Percentiles rank a stretch among this genome's conserved stretches.
Evolutionary conservation across 192 early-diverging fungal species (phyloP).

Genomic region (Spizellomyces sp.): DNA sequence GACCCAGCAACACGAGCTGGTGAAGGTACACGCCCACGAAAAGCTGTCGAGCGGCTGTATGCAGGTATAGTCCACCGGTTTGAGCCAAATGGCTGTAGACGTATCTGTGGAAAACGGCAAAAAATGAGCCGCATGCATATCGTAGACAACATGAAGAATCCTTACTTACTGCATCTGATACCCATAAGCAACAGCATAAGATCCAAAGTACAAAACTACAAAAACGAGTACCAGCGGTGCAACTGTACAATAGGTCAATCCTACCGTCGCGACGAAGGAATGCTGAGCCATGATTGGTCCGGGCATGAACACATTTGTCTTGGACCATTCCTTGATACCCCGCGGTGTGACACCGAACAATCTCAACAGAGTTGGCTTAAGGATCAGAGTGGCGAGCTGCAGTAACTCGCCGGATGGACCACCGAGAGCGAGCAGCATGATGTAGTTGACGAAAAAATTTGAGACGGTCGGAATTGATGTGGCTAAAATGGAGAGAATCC

Average conservation of each 20-base stretch:
- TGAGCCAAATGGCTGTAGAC: constrained; percentile 39
- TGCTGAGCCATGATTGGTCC: constrained; percentile 36
- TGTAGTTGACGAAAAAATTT: constrained; percentile 84
- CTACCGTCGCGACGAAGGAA: constrained; percentile 49
- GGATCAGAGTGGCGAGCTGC: constrained; percentile 66
- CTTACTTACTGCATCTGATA: constrained; percentile 83
- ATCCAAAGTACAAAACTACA: constrained; percentile 69
- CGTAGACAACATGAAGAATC: background rate
- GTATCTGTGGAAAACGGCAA: constrained; percentile 46
- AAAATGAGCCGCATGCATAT: no score
- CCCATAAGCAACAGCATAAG: constrained; percentile 73
- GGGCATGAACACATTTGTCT: constrained; percentile 40
- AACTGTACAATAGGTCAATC: constrained; percentile 76
- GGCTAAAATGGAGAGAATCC: constrained; percentile 54
- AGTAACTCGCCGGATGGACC: constrained; percentile 68
- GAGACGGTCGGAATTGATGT: constrained; percentile 71
- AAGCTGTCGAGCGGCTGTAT: constrained; percentile 37
- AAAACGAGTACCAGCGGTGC: constrained; percentile 83
- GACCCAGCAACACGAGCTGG: constrained; percentile 69
- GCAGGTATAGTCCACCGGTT: constrained; percentile 44
- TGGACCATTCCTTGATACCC: constrained; percentile 53
- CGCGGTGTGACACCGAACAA: constrained; percentile 78
- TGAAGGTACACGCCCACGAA: constrained; percentile 56
- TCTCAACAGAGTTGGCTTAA: constrained; percentile 57
- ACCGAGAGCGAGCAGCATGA: constrained; percentile 72